Conservation (phyloP, 2,329 filamentous ascomycete genomes). For the Ophiostoma sp. region DNA sequence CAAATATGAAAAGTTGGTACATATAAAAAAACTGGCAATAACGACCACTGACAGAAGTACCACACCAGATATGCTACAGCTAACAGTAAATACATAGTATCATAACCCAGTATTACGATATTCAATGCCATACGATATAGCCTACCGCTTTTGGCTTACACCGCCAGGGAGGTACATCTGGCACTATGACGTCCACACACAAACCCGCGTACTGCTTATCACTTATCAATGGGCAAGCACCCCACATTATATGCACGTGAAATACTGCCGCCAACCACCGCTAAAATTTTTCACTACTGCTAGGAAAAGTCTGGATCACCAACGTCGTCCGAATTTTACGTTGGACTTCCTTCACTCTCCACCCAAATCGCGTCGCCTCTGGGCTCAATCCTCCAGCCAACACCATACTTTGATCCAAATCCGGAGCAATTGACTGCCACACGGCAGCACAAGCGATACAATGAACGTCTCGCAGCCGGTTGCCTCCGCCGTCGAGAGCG, state of each 20-base stretch:
- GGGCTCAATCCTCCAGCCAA: constrained; percentile 7
- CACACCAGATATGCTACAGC: too few relatives aligned
- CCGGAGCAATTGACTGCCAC: constrained; percentile 7
- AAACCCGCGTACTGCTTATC: background rate
- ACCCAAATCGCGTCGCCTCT: constrained; percentile 6
- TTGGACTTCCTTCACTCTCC: background rate
- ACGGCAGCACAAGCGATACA: constrained; percentile 22
- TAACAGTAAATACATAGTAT: too few relatives aligned
- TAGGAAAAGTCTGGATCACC: constrained; percentile 10
- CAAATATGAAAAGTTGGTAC: too few relatives aligned
- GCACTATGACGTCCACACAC: background rate
- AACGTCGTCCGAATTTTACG: constrained; percentile 16
- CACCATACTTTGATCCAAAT: background rate
- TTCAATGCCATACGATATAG: background rate
- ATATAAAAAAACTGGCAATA: too few relatives aligned
- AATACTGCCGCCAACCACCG: constrained; percentile 30
- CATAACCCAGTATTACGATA: too few relatives aligned
- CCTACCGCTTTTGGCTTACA: constrained; percentile 6
- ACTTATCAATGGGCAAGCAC: background rate
- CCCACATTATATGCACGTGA: constrained; percentile 15
- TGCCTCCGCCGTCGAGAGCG: constrained; percentile 73
- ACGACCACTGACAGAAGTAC: too few relatives aligned
- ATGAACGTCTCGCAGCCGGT: constrained; percentile 79
- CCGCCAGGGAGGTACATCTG: background rate
- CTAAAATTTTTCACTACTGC: constrained; percentile 27